Evolutionary conservation across 2,329 filamentous ascomycete genomes (phyloP).

Genomic region (Stylonectria norvegica): DNA sequence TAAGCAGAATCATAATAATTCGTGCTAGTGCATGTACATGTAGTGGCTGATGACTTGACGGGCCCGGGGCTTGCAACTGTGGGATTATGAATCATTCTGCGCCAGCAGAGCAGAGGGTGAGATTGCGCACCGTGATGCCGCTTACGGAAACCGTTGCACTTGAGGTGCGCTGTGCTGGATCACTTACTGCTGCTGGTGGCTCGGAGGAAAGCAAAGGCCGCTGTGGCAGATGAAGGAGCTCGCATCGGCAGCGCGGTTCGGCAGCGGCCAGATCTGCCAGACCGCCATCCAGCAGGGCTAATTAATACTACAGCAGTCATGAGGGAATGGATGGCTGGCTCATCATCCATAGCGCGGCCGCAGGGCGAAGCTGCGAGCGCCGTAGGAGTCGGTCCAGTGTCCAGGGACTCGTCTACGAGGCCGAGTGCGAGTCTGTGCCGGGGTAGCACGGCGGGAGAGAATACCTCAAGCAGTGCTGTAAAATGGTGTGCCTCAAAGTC

Average conservation of each 20-base stretch:
- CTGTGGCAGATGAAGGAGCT: too few species aligned
- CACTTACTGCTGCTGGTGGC: too few species aligned
- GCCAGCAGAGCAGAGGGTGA: too few species aligned
- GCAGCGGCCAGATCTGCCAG: background rate
- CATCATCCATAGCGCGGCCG: background rate
- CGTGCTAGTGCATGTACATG: too few species aligned
- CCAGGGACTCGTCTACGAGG: background rate
- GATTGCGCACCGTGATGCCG: too few species aligned
- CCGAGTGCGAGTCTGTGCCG: background rate
- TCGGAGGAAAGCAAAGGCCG: too few species aligned
- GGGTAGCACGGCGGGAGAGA: slow-evolving; percentile 2
- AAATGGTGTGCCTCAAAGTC: slow-evolving; percentile 15
- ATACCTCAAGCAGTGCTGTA: slow-evolving; percentile 10
- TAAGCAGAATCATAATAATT: too few species aligned
- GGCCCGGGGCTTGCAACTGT: too few species aligned
- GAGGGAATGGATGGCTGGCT: background rate
- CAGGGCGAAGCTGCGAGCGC: background rate
- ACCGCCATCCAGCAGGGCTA: background rate
- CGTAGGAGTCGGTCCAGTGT: background rate
- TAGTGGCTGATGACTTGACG: too few species aligned
- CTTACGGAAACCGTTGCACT: too few species aligned
- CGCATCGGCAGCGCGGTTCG: background rate
- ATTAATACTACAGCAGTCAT: background rate
- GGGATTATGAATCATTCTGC: too few species aligned
- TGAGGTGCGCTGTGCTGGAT: too few species aligned